phyloP scores from a whole-genome alignment of 805 yeast genomes.

The Barnettozyma sucrosica region DNA sequence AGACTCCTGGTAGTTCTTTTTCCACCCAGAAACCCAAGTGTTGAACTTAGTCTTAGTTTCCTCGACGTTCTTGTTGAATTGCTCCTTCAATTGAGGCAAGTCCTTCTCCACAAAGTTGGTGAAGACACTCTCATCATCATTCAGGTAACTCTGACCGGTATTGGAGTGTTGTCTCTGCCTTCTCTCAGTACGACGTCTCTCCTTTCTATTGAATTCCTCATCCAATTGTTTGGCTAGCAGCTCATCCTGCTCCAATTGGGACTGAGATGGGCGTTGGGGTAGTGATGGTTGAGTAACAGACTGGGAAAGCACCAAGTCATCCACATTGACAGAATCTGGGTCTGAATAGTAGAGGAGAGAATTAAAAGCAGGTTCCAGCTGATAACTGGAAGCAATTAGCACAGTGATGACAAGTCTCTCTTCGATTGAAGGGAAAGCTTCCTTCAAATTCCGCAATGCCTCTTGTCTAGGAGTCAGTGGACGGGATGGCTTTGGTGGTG shows the following conservation, averaged over 20 bases:
- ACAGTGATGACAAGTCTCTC: slow-evolving; percentile 68
- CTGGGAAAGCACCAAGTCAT: slow-evolving; percentile 32
- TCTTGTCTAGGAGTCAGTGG: slow-evolving; percentile 57
- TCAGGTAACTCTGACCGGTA: slow-evolving; percentile 13
- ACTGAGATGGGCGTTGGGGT: slow-evolving; percentile 27
- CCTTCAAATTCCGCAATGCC: slow-evolving; percentile 56
- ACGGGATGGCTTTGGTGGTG: slow-evolving; percentile 49
- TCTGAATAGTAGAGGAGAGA: slow-evolving; percentile 79
- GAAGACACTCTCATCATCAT: slow-evolving; percentile 43
- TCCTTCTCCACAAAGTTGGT: slow-evolving; percentile 55
- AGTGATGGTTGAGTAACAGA: slow-evolving; percentile 30
- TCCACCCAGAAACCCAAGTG: slow-evolving; percentile 48
- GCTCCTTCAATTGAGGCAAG: slow-evolving; percentile 55
- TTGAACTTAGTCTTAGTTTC: slow-evolving; percentile 74
- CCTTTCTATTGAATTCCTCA: slow-evolving; percentile 43
- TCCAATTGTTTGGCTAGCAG: slow-evolving; percentile 76
- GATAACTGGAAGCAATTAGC: slow-evolving; percentile 79
- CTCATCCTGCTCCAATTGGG: slow-evolving; percentile 70
- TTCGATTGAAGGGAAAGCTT: slow-evolving; percentile 82
- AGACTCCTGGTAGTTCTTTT: slow-evolving; percentile 19
- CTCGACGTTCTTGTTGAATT: slow-evolving; percentile 67
- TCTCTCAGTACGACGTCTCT: slow-evolving; percentile 25
- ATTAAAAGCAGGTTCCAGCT: slow-evolving; percentile 79
- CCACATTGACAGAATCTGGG: slow-evolving; percentile 46
- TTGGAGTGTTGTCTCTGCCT: slow-evolving; percentile 18